phyloP scores from a whole-genome alignment of 2,329 filamentous ascomycete species.

The Cladosporium sp. region DNA sequence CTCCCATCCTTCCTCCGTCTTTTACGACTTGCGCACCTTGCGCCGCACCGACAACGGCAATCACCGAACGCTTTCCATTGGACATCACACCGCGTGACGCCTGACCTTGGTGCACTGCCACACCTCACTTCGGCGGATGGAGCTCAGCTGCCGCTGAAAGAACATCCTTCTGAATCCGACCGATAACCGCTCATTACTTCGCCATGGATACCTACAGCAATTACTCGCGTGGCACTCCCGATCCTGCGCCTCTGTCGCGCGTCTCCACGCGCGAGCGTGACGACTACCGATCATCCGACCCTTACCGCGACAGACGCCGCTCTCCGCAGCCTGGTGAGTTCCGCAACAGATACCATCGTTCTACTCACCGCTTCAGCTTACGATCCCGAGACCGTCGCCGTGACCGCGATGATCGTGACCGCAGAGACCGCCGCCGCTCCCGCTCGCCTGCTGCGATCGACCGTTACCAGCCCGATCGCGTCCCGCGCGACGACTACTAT shows the following conservation, averaged over 20 bases:
- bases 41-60: not conserved
- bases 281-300: conserved; percentile 23
- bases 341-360: not conserved
- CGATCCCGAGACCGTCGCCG: conserved; percentile 26
- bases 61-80: not conserved
- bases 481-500: conserved; percentile 60
- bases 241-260: conserved; percentile 16
- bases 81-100: conserved; percentile 5
- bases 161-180: conserved; percentile 14
- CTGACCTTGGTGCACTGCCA: conserved; percentile 11
- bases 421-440: conserved; percentile 58
- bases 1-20: conserved; percentile 9
- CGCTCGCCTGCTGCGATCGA: conserved; percentile 67
- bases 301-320: conserved; percentile 25
- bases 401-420: conserved; percentile 24
- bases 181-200: not conserved
- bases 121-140: conserved; percentile 16
- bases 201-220: conserved; percentile 16
- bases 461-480: conserved; percentile 67
- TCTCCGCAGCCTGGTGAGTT: conserved; percentile 21
- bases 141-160: not conserved
- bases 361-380: conserved; percentile 1
- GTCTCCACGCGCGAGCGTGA: conserved; percentile 16
- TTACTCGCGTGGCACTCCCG: conserved; percentile 9
- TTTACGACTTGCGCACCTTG: conserved; percentile 10